Conservation (phyloP, 2,329 filamentous ascomycete genomes). For the Gnomoniopsis sp. region DNA sequence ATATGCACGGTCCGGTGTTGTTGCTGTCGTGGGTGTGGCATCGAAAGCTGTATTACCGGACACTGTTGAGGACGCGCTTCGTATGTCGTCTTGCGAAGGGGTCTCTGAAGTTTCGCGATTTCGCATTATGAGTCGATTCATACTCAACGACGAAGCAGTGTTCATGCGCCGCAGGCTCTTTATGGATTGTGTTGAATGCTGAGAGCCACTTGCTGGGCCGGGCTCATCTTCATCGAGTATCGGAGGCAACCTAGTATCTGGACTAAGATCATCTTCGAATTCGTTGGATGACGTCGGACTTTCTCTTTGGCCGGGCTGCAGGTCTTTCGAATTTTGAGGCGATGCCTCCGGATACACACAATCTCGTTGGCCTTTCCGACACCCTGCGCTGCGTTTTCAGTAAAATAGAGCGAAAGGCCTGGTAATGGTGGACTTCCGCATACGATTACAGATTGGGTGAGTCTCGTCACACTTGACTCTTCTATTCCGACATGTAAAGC, state of each 20-base stretch:
- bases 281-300: slow-evolving; percentile 55
- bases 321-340: slow-evolving; percentile 35
- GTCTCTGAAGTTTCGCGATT: slow-evolving; percentile 50
- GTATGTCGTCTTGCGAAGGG: slow-evolving; percentile 47
- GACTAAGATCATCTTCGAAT: slow-evolving; percentile 47
- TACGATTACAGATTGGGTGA: slow-evolving; percentile 80
- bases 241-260: slow-evolving; percentile 44
- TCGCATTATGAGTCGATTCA: slow-evolving; percentile 28
- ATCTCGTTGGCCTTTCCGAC: slow-evolving; percentile 85
- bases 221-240: slow-evolving; percentile 55
- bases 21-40: slow-evolving; percentile 27
- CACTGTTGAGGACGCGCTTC: slow-evolving; percentile 50
- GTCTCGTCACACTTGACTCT: slow-evolving; percentile 94
- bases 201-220: slow-evolving; percentile 27
- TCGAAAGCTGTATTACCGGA: slow-evolving; percentile 42
- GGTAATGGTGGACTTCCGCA: slow-evolving; percentile 25
- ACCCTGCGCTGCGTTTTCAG: slow-evolving; percentile 54
- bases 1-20: slow-evolving; percentile 28
- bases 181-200: slow-evolving; percentile 21
- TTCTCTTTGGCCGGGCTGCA: slow-evolving; percentile 34
- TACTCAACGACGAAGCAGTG: slow-evolving; percentile 35
- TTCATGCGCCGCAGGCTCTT: slow-evolving; percentile 33
- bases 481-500: slow-evolving; percentile 84
- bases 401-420: neutral
- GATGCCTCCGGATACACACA: slow-evolving; percentile 82